Evolutionary conservation across 164 flowering plant genomes (phyloP).

Genomic region (Tetracentron sinense): DNA sequence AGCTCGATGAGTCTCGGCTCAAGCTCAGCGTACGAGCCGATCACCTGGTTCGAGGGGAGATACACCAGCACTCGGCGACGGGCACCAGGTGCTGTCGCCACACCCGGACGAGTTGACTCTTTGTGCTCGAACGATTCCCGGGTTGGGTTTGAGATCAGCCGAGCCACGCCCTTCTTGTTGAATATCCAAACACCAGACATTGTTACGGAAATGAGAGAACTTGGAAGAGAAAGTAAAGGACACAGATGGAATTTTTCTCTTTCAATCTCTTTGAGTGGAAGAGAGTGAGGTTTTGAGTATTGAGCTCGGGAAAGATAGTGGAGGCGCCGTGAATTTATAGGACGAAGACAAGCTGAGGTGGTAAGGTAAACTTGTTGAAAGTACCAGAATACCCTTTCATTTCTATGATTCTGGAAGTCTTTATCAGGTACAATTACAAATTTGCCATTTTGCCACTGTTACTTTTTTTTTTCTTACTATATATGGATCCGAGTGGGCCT

Average conservation of each 20-base stretch:
- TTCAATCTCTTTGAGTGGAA: too few species aligned
- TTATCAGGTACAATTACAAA: neutral
- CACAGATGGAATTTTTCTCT: too few species aligned
- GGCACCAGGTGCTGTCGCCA: conserved; percentile 55
- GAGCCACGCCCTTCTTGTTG: conserved; percentile 48
- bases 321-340: neutral
- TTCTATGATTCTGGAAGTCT: too few species aligned
- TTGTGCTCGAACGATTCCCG: conserved; percentile 42
- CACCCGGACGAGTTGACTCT: conserved; percentile 34
- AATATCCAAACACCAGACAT: conserved; percentile 65
- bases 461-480: neutral
- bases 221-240: too few species aligned
- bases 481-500: neutral
- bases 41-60: conserved; percentile 40
- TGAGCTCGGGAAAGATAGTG: neutral
- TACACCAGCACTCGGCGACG: conserved; percentile 45
- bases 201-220: neutral
- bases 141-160: conserved; percentile 44
- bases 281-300: neutral
- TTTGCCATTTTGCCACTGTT: too few species aligned
- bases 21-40: conserved; percentile 39
- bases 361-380: neutral
- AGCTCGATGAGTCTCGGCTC: conserved; percentile 40
- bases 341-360: neutral
- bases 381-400: neutral